These are phyloP conservation scores for Colletotrichum chrysophilum DNA, from an alignment of 2,329 filamentous ascomycete species.

Conservation along the genomic window DNA sequence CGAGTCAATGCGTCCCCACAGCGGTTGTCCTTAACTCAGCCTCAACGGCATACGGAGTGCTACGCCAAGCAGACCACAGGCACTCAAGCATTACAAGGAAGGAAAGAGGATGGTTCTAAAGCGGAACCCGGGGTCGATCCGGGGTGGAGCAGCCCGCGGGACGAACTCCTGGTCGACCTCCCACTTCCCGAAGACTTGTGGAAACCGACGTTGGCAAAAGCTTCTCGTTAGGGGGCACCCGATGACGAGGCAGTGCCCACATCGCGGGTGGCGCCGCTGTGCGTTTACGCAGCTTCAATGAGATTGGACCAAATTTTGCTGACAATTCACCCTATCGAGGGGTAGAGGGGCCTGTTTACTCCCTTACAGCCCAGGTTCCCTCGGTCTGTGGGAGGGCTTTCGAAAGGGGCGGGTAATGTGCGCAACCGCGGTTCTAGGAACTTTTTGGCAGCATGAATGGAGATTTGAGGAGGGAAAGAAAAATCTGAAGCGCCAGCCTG, in stretches of 20 bases:
- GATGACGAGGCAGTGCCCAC: slow-evolving; percentile 11
- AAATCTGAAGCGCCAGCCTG: neutral
- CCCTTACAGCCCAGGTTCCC: neutral
- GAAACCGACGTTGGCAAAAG: neutral
- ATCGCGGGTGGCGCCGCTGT: neutral
- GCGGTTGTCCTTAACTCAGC: neutral
- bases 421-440: neutral
- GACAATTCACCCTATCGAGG: neutral
- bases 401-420: neutral
- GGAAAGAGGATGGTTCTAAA: neutral
- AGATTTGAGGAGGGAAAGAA: neutral
- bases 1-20: slow-evolving; percentile 2
- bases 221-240: neutral
- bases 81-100: neutral
- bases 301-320: neutral
- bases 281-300: slow-evolving; percentile 11
- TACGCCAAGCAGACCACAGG: neutral
- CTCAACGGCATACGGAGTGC: neutral
- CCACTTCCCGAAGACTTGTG: neutral
- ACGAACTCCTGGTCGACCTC: neutral
- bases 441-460: neutral
- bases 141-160: neutral
- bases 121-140: neutral
- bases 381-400: slow-evolving; percentile 10
- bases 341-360: neutral